phyloP scores from a whole-genome alignment of 2,329 filamentous ascomycete species.

The Fusarium papillatum region DNA sequence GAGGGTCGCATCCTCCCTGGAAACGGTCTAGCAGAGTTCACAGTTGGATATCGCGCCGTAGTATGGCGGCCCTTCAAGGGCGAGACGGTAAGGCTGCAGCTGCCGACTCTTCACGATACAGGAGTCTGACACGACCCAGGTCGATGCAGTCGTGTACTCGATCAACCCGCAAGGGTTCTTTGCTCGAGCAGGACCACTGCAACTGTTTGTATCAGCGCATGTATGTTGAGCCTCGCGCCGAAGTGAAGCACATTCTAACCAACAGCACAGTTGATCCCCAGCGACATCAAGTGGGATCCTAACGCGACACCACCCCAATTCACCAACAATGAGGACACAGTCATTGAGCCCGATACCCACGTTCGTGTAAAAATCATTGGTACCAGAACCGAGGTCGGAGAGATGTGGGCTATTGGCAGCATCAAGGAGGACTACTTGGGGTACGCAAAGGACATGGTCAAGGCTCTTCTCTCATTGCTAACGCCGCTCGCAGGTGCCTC shows the following conservation, averaged over 20 bases:
- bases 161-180: constrained; percentile 96
- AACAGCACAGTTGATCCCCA: constrained; percentile 81
- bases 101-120: constrained; percentile 29
- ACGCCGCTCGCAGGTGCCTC: constrained; percentile 43
- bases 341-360: constrained; percentile 94
- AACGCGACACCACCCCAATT: constrained; percentile 98
- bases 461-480: constrained; percentile 17
- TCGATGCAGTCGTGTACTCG: constrained; percentile 93
- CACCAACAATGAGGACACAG: constrained; percentile 93
- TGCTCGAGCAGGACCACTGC: constrained; percentile 82
- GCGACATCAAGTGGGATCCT: constrained; percentile 93
- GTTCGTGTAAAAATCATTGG: constrained; percentile 96
- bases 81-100: constrained; percentile 81
- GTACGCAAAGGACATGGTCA: constrained; percentile 53
- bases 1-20: constrained; percentile 94
- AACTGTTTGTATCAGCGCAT: constrained; percentile 85
- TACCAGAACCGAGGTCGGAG: constrained; percentile 91
- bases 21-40: constrained; percentile 93
- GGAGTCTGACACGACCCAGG: constrained; percentile 66
- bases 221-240: constrained; percentile 65
- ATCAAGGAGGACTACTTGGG: constrained; percentile 89
- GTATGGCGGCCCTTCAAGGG: constrained; percentile 99
- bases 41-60: constrained; percentile 93
- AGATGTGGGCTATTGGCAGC: constrained; percentile 97
- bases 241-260: constrained; percentile 21